Conservation (phyloP, 768 basidiomycete species). For the Termitomyces sp. region DNA sequence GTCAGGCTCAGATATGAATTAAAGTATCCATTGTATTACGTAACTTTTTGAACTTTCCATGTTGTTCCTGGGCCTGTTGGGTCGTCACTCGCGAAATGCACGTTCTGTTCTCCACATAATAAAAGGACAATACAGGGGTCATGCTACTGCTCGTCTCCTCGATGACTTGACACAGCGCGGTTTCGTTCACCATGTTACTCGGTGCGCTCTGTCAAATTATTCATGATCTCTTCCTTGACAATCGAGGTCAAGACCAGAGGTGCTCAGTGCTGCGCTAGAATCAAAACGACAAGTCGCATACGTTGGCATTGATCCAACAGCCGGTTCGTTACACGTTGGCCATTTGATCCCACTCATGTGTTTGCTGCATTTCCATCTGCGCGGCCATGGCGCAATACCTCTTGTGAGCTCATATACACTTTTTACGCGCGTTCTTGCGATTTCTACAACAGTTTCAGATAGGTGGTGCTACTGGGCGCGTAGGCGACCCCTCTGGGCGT, state of each 20-base stretch:
- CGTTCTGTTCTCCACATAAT: not conserved
- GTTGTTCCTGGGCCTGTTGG: conserved; percentile 8
- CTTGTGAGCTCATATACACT: conserved; percentile 53
- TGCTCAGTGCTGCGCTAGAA: conserved; percentile 33
- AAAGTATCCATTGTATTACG: conserved; percentile 6
- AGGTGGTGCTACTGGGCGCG: conserved; percentile 93
- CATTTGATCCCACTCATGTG: conserved; percentile 88
- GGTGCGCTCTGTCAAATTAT: conserved; percentile 19
- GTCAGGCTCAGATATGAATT: not conserved
- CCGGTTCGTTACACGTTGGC: conserved; percentile 85
- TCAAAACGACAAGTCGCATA: conserved; percentile 59
- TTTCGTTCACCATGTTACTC: conserved; percentile 45
- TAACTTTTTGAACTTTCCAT: conserved; percentile 10
- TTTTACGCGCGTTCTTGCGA: not conserved
- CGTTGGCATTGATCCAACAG: conserved; percentile 91
- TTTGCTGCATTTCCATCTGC: conserved; percentile 81
- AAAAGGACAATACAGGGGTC: not conserved
- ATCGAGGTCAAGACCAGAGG: conserved; percentile 32
- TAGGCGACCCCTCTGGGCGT: conserved; percentile 95
- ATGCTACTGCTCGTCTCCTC: conserved; percentile 24
- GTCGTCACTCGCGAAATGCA: conserved; percentile 4
- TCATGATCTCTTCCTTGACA: conserved; percentile 3
- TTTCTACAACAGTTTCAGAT: conserved; percentile 50
- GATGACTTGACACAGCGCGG: conserved; percentile 43
- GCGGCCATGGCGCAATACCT: conserved; percentile 81